Evolutionary conservation across 768 basidiomycete genomes (phyloP), one percentile per base, ranked within the genome.

Genomic region (Xerocomellus intermedius): DNA sequence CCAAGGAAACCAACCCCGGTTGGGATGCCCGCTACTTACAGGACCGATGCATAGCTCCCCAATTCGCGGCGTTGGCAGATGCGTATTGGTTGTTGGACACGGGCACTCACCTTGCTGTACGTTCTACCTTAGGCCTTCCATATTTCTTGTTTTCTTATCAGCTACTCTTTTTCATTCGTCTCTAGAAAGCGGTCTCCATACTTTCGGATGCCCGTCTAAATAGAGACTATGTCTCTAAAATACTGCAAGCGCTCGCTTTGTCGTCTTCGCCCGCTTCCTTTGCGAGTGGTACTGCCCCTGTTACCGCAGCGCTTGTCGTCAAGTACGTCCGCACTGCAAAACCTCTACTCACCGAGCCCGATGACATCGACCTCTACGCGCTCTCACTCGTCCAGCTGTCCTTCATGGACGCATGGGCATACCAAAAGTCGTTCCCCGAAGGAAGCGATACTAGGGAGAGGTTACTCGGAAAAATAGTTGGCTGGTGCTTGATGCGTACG

Each of bases 21-120:
- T 69, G 65, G 66, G 77, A 57, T 62, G 38, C 17, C 19, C 69
- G 56, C 75, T 89, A 75, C 71, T 73, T 65, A 50, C 75, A 69
- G 69, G 82, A 68, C n/a, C 73, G 79, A 28, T 82, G 79, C 62
- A 85, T 94, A 56, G 84, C 88, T 5, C 86, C 89, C 3, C 91
- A 91, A 62, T 92, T 91, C 63, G 76, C 79, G 8, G 73, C 79
- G 5, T 78, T 93, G 44, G 82, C 88, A n/a, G 86, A 90, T 73
- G 91, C 91, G 64, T 93, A 93, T 73, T 94, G 88, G 87, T 73
- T 82, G 67, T 73, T 94, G 55, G 91, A 94, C 71, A 78, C 82
- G 2, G 88, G 87, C 12, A 75, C 78, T n/a, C 75, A 84, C 42
- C 67, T 87, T 48, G 68, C 79, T 44, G 90, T 91, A 69, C 58